Evolutionary conservation across 2,329 filamentous ascomycete species (phyloP).

Genomic region (Penicillium hordei): DNA sequence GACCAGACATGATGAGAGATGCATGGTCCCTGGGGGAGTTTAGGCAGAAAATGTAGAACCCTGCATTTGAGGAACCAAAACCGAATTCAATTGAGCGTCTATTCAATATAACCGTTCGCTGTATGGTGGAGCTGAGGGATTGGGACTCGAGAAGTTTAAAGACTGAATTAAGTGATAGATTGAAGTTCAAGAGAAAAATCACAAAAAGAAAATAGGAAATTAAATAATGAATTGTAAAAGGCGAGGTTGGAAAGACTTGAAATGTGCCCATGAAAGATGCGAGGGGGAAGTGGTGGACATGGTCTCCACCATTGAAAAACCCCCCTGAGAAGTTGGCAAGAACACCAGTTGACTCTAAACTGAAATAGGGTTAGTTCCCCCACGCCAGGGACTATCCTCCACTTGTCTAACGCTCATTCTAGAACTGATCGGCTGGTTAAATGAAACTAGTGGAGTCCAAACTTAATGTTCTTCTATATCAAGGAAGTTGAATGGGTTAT

Average conservation of each 20-base stretch:
- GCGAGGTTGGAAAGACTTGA: not conserved
- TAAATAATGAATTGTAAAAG: not conserved
- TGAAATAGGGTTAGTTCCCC: not conserved
- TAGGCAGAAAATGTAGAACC: not conserved
- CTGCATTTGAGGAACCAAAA: constrained; percentile 11
- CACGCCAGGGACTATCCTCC: not conserved
- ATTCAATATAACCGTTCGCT: not conserved
- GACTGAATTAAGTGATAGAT: not conserved
- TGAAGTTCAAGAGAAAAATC: not conserved
- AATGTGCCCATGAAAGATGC: constrained; percentile 3
- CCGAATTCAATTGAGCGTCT: not conserved
- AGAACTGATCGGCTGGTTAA: constrained; percentile 1
- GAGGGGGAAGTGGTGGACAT: constrained; percentile 4
- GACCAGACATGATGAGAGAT: constrained; percentile 37
- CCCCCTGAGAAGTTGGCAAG: not conserved
- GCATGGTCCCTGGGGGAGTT: constrained; percentile 33
- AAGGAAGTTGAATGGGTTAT: not conserved
- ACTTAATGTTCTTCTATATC: not conserved
- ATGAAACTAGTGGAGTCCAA: constrained; percentile 3
- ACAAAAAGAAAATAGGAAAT: not conserved
- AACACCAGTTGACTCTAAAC: constrained; percentile 3
- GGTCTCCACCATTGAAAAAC: not conserved
- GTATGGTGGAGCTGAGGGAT: not conserved
- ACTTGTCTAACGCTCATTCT: constrained; percentile 1
- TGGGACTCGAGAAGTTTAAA: not conserved